Evolutionary conservation across 2,329 filamentous ascomycete species (phyloP), one percentile per base, ranked within the genome.

Genomic region (Colletotrichum sp.): DNA sequence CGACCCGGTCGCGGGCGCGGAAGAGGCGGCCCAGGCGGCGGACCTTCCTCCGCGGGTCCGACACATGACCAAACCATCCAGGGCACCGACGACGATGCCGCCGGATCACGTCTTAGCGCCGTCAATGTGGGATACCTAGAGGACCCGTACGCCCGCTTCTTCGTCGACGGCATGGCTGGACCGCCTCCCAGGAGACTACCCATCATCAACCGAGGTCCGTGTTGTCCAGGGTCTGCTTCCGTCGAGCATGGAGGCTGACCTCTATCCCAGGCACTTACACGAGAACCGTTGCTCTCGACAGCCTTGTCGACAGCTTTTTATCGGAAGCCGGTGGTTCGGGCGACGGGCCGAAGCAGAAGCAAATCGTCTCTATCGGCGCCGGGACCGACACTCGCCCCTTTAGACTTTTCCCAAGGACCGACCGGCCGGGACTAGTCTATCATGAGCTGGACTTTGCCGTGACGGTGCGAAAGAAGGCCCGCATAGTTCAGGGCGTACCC

Each of bases 341-440:
- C 39, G 78, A 79, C n/a, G 32, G 76, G 24, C 28, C 74, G 30
- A 67, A 30, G 21, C 77, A 85, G 60, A 92, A 91, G 77, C 97
- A 99, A 83, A 95, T 99, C 75, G 90, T 99, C 76, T 98, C 96
- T 0, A 90, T 99, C 1, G 97, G 97, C 34, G 96, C 97, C 18
- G 97, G 97, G 28, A 98, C 96, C 13, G 97, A 99, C 83, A 99
- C 97, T 8, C 92, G 97, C 18, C 94, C 93, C 75, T 96, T 98
- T 81, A 93, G 95, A 24, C 86, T 98, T 1, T 89, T 95, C 75
- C 85, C 90, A 10, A 83, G 86, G 18, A 83, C 86, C 1, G 69
- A 76, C 8, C 77, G 81, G 7, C 72, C 80, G 16, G 81, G 84
- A 14, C 84, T 98, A 21, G 83, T 94, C 74, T 99, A 99, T 83